Evolutionary conservation across 2,329 filamentous ascomycete genomes (phyloP).

Genomic region (Coleophoma cylindrospora): DNA sequence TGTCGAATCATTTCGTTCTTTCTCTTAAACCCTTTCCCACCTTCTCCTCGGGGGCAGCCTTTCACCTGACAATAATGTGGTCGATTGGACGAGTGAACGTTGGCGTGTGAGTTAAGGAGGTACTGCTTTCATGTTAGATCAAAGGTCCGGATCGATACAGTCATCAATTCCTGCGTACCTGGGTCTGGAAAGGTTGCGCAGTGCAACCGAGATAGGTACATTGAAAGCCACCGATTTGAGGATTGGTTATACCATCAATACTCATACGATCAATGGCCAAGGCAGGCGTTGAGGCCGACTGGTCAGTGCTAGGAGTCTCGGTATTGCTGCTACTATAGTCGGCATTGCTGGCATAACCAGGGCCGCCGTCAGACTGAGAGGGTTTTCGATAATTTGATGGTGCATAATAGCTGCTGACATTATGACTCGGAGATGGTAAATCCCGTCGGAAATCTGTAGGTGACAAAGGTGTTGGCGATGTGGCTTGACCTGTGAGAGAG

Average conservation of each 20-base stretch:
- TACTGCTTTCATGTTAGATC: conserved; percentile 34
- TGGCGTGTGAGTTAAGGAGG: conserved; percentile 74
- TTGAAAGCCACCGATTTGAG: conserved; percentile 46
- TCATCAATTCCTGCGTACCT: conserved; percentile 35
- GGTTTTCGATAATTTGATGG: conserved; percentile 14
- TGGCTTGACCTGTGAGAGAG: conserved; percentile 12
- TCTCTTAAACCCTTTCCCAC: conserved; percentile 64
- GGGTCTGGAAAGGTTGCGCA: conserved; percentile 71
- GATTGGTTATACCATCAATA: conserved; percentile 52
- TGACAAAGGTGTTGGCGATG: conserved; percentile 22
- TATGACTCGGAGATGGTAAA: conserved; percentile 29
- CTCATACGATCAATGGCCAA: conserved; percentile 49
- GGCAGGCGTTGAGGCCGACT: conserved; percentile 37
- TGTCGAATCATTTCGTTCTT: conserved; percentile 72
- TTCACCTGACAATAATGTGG: conserved; percentile 62
- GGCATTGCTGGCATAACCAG: conserved; percentile 14
- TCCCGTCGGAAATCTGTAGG: conserved; percentile 34
- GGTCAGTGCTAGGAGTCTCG: conserved; percentile 42
- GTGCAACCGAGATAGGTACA: conserved; percentile 62
- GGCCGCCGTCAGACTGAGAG: conserved; percentile 18
- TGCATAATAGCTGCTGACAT: conserved; percentile 7
- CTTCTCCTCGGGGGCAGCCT: conserved; percentile 57
- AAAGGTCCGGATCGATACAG: background rate
- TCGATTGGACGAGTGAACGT: conserved; percentile 61
- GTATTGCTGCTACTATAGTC: conserved; percentile 29